Percentiles rank a stretch among this genome's conserved stretches.
These are phyloP conservation scores for Trichoderma pleuroti DNA, from an alignment of 2,329 filamentous ascomycete genomes.

Conservation along the genomic window DNA sequence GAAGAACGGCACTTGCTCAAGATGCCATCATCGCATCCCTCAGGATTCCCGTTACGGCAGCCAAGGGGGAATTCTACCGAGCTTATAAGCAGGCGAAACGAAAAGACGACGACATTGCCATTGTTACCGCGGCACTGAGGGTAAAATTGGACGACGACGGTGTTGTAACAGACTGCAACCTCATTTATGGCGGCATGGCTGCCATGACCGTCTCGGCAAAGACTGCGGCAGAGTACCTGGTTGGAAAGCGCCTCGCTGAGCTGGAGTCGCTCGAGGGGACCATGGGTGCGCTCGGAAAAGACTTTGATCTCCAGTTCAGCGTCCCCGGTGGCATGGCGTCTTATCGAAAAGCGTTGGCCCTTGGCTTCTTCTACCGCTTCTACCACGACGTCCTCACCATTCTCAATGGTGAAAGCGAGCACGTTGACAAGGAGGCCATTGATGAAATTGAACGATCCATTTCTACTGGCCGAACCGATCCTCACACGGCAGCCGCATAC, in stretches of 20 bases:
- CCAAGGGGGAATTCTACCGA: slow-evolving; percentile 77
- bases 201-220: slow-evolving; percentile 85
- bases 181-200: slow-evolving; percentile 95
- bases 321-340: slow-evolving; percentile 98
- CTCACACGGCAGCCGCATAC: slow-evolving; percentile 71
- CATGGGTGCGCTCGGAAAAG: slow-evolving; percentile 83
- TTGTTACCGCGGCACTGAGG: slow-evolving; percentile 83
- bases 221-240: slow-evolving; percentile 67
- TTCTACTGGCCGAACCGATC: slow-evolving; percentile 75
- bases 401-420: slow-evolving; percentile 46
- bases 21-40: slow-evolving; percentile 85
- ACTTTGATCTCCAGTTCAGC: slow-evolving; percentile 84
- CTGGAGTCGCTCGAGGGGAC: slow-evolving; percentile 80
- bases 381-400: slow-evolving; percentile 80
- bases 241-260: slow-evolving; percentile 76
- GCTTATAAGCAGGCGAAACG: slow-evolving; percentile 96
- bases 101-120: slow-evolving; percentile 97
- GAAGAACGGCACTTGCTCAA: slow-evolving; percentile 73
- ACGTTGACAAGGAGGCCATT: slow-evolving; percentile 68
- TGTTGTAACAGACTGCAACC: slow-evolving; percentile 67
- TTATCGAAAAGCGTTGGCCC: slow-evolving; percentile 83
- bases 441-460: slow-evolving; percentile 82
- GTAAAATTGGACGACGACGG: slow-evolving; percentile 67
- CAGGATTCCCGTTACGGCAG: slow-evolving; percentile 72
- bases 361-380: slow-evolving; percentile 96